These are phyloP conservation scores for Suillus bovinus DNA, from an alignment of 768 basidiomycete genomes.

Conservation along the genomic window DNA sequence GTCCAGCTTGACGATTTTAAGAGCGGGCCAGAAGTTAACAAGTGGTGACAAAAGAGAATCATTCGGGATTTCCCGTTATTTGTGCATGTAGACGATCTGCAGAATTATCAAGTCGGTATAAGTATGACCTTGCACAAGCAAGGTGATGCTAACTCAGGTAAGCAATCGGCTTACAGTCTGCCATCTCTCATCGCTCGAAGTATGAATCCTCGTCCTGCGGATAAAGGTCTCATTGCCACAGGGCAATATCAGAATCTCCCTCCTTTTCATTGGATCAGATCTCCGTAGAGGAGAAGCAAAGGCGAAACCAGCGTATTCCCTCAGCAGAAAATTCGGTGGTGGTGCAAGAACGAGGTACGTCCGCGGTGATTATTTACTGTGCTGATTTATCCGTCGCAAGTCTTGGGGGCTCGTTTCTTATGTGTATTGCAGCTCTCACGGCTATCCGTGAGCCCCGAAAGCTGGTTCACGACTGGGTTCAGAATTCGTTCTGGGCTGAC, in stretches of 20 bases:
- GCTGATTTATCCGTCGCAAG: background rate
- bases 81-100: too few relatives aligned
- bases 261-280: too few relatives aligned
- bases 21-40: too few relatives aligned
- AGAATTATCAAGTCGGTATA: too few relatives aligned
- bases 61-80: too few relatives aligned
- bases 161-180: too few relatives aligned
- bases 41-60: too few relatives aligned
- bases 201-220: background rate
- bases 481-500: slow-evolving; percentile 61
- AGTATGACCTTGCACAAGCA: too few relatives aligned
- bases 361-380: background rate
- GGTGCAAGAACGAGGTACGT: too few relatives aligned
- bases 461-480: slow-evolving; percentile 65
- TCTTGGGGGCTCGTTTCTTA: slow-evolving; percentile 25
- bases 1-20: too few relatives aligned
- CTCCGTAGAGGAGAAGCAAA: slow-evolving; percentile 13
- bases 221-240: background rate
- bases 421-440: slow-evolving; percentile 53
- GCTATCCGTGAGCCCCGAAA: slow-evolving; percentile 48
- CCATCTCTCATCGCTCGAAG: slow-evolving; percentile 14
- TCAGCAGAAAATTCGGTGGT: too few relatives aligned
- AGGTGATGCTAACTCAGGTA: too few relatives aligned
- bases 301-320: slow-evolving; percentile 55
- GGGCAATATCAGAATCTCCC: slow-evolving; percentile 21